Evolutionary conservation across 1,284 basidiomycete species (phyloP).

Genomic region (Apiotrichum siamense): DNA sequence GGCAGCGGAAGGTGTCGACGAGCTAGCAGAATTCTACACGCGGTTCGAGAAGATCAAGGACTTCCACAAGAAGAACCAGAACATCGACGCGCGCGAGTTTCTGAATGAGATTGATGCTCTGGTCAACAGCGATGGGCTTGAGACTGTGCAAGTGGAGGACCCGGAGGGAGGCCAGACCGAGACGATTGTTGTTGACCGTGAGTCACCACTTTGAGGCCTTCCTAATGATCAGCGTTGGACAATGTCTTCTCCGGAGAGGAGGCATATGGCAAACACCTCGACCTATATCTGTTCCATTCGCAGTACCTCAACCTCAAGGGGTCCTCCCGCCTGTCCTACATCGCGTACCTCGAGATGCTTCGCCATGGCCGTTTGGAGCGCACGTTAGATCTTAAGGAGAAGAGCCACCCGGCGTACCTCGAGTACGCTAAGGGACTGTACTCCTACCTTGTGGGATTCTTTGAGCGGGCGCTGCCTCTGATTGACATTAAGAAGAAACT

Average conservation of each 20-base stretch:
- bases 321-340: conserved; percentile 71
- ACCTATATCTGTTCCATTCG: conserved; percentile 82
- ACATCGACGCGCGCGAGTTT: conserved; percentile 70
- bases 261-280: conserved; percentile 86
- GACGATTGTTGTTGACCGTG: conserved; percentile 54
- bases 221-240: conserved; percentile 61
- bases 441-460: conserved; percentile 77
- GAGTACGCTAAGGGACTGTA: conserved; percentile 78
- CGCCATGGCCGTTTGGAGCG: conserved; percentile 48
- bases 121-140: conserved; percentile 46
- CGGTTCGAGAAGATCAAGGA: conserved; percentile 91
- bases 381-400: conserved; percentile 67
- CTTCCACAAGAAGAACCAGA: conserved; percentile 92
- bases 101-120: conserved; percentile 73
- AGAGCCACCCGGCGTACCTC: conserved; percentile 69
- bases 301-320: conserved; percentile 85
- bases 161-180: conserved; percentile 52
- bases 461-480: conserved; percentile 79
- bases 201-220: conserved; percentile 45
- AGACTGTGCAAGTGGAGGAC: conserved; percentile 54
- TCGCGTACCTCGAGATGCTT: conserved; percentile 85
- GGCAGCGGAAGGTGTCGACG: conserved; percentile 53
- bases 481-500: conserved; percentile 71
- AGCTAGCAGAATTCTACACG: conserved; percentile 88
- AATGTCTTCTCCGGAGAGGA: conserved; percentile 94